A percentile compares a stretch with the other conserved stretches of the same genome.
phyloP scores from a whole-genome alignment of 495 filamentous ascomycete genomes.

The Paragyromitra xinjiangensis region DNA sequence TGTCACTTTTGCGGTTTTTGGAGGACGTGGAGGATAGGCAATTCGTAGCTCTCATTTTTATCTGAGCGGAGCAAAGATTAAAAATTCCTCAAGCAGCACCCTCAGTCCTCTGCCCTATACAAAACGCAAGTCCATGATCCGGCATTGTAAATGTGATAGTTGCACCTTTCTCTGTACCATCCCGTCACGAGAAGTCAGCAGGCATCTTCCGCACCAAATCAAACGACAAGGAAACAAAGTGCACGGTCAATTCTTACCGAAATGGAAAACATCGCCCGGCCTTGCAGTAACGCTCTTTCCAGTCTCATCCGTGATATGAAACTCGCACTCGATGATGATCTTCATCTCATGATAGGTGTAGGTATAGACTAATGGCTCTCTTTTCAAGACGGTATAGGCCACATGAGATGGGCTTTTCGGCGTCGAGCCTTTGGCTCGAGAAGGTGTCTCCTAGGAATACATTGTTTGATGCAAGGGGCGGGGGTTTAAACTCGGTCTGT shows the following conservation, averaged over 20 bases:
- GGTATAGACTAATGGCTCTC: conserved; percentile 73
- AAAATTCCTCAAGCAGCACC: conserved; percentile 6
- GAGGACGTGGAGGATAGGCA: no score
- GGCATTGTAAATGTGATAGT: conserved; percentile 79
- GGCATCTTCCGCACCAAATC: neutral
- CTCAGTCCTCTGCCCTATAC: conserved; percentile 52
- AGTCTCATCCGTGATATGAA: conserved; percentile 75
- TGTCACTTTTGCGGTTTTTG: no score
- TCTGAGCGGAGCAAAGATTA: neutral
- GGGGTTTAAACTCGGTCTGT: conserved; percentile 62
- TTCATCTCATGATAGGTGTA: conserved; percentile 79
- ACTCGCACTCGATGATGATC: conserved; percentile 80
- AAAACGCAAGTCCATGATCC: conserved; percentile 77
- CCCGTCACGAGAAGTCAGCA: neutral
- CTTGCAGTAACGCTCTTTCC: conserved; percentile 73
- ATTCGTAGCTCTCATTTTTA: no score
- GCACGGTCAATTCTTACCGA: conserved; percentile 1
- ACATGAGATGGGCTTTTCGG: conserved; percentile 70
- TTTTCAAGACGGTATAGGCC: conserved; percentile 81
- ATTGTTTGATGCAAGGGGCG: conserved; percentile 78
- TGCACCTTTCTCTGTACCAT: conserved; percentile 65
- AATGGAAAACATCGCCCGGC: conserved; percentile 77
- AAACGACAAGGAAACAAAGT: no score
- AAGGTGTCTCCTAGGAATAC: conserved; percentile 74
- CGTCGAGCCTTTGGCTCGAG: conserved; percentile 67